phyloP scores from a whole-genome alignment of 2,329 filamentous ascomycete genomes.

The Colletotrichum chlorophyti region DNA sequence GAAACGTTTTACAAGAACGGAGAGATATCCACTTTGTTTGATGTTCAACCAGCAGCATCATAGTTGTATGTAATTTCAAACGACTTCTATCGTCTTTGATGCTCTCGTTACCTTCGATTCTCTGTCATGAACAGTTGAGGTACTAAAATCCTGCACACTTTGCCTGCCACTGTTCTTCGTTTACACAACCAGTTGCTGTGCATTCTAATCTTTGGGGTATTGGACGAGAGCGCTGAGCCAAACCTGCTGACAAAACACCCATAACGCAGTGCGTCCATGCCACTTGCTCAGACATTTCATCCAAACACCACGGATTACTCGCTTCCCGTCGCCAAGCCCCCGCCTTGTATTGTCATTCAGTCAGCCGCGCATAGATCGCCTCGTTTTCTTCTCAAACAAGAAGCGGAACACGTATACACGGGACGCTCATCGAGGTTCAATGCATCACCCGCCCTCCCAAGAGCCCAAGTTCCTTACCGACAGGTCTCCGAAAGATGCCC shows the following conservation, averaged over 20 bases:
- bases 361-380: slow-evolving; percentile 22
- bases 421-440: background rate
- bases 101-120: too few relatives aligned
- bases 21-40: too few relatives aligned
- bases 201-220: too few relatives aligned
- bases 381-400: slow-evolving; percentile 2
- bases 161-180: background rate
- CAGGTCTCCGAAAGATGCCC: slow-evolving; percentile 23
- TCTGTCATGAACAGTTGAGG: too few relatives aligned
- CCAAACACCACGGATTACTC: slow-evolving; percentile 20
- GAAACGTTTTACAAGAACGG: too few relatives aligned
- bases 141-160: too few relatives aligned
- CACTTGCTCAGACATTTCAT: background rate
- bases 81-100: too few relatives aligned
- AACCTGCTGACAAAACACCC: background rate
- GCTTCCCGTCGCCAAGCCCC: slow-evolving; percentile 12
- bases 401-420: background rate
- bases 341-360: slow-evolving; percentile 6
- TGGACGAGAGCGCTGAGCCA: too few relatives aligned
- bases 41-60: too few relatives aligned
- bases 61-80: too few relatives aligned
- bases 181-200: too few relatives aligned
- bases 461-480: slow-evolving; percentile 14
- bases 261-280: background rate
- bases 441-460: background rate